phyloP scores from a whole-genome alignment of 768 basidiomycete genomes.

The Tephrocybe sp. region DNA sequence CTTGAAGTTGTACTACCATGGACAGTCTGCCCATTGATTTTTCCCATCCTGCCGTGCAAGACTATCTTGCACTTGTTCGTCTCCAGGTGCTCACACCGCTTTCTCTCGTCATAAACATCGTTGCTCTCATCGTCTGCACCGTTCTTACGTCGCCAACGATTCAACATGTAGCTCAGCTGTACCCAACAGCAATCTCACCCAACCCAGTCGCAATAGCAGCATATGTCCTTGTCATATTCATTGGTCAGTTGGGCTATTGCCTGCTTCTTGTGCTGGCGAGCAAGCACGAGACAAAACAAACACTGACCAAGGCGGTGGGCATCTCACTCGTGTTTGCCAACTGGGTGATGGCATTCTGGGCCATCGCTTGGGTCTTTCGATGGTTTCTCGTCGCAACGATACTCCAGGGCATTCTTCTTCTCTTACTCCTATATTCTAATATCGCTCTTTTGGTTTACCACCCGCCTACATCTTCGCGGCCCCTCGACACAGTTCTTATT shows the following conservation, averaged over 20 bases:
- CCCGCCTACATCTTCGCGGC: slow-evolving; percentile 51
- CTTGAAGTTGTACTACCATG: slow-evolving; percentile 33
- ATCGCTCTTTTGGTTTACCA: slow-evolving; percentile 75
- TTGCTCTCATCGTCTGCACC: slow-evolving; percentile 65
- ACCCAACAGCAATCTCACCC: slow-evolving; percentile 75
- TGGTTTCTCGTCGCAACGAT: slow-evolving; percentile 77
- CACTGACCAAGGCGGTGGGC: slow-evolving; percentile 79
- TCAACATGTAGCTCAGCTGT: slow-evolving; percentile 34
- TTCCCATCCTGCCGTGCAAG: slow-evolving; percentile 56
- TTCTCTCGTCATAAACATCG: slow-evolving; percentile 78
- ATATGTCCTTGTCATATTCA: slow-evolving; percentile 60
- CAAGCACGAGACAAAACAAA: slow-evolving; percentile 77
- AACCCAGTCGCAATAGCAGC: slow-evolving; percentile 50
- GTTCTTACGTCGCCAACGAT: slow-evolving; percentile 66
- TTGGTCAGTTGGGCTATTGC: slow-evolving; percentile 80
- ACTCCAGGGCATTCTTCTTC: slow-evolving; percentile 64
- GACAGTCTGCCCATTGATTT: slow-evolving; percentile 56
- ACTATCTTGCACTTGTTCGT: slow-evolving; percentile 65
- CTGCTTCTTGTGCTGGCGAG: slow-evolving; percentile 67
- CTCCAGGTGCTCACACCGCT: slow-evolving; percentile 88
- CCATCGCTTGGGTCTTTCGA: slow-evolving; percentile 72
- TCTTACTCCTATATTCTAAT: slow-evolving; percentile 78
- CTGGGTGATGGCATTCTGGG: slow-evolving; percentile 79
- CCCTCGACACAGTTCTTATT: slow-evolving; percentile 78
- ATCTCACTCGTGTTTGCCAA: slow-evolving; percentile 73